Conservation (phyloP, 2,329 filamentous ascomycete species). For the Stenocarpella maydis region DNA sequence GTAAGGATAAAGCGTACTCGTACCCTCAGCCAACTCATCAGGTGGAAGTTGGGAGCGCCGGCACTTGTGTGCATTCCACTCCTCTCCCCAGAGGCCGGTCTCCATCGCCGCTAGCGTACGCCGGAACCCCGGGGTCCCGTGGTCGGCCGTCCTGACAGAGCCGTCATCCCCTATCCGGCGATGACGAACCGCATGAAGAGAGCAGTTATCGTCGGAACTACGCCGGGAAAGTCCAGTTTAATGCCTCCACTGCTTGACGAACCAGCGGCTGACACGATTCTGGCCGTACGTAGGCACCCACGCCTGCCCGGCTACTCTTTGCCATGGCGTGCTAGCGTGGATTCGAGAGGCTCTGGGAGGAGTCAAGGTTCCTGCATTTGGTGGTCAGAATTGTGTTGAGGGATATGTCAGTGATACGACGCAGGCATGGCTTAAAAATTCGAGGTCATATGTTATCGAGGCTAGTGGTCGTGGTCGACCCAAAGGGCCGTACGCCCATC, state of each 20-base stretch:
- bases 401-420: background rate
- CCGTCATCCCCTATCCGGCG: background rate
- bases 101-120: background rate
- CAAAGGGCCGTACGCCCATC: background rate
- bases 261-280: constrained; percentile 15
- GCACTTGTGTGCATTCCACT: background rate
- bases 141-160: constrained; percentile 2
- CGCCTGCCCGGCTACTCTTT: background rate
- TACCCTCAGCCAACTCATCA: background rate
- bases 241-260: background rate
- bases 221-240: background rate
- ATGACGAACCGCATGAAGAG: constrained; percentile 10
- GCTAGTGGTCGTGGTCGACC: background rate
- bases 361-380: background rate
- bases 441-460: background rate
- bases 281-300: background rate
- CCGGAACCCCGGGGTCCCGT: constrained; percentile 1
- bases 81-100: background rate
- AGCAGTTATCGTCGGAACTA: background rate
- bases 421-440: background rate
- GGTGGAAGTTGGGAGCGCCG: background rate
- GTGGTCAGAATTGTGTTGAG: background rate
- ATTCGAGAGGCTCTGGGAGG: background rate
- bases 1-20: constrained; percentile 67
- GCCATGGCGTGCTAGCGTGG: background rate